phyloP scores from a whole-genome alignment of 106 monocot species.

The Hemerocallis citrina region DNA sequence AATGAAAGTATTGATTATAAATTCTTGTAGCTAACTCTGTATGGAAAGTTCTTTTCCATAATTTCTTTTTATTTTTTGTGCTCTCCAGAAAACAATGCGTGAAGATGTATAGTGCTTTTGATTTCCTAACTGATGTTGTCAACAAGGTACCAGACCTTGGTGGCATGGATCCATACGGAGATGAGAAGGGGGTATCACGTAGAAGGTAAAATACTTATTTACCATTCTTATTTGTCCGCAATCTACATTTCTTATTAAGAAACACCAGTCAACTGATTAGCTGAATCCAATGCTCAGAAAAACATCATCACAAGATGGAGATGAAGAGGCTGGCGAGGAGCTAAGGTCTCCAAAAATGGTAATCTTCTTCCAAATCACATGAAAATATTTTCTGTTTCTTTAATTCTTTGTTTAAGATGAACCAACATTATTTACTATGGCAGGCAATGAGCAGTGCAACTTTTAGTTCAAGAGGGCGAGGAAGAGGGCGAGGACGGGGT shows the following conservation, averaged over 20 bases:
- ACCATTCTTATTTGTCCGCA: neutral
- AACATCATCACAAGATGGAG: conserved; percentile 37
- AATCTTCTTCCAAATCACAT: neutral
- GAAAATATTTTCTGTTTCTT: too few relatives aligned
- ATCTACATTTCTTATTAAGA: neutral
- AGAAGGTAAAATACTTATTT: conserved; percentile 49
- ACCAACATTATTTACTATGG: neutral
- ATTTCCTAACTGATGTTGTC: conserved; percentile 91
- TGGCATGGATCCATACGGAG: conserved; percentile 54
- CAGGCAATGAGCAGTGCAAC: conserved; percentile 40
- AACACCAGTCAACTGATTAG: conserved; percentile 6
- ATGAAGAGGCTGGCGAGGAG: conserved; percentile 38
- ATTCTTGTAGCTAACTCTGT: too few relatives aligned
- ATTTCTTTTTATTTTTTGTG: conserved; percentile 7
- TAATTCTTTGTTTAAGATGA: neutral
- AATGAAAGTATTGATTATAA: neutral
- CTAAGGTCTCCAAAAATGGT: conserved; percentile 65
- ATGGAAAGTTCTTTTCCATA: neutral
- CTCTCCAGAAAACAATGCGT: conserved; percentile 95
- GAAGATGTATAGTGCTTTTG: conserved; percentile 85
- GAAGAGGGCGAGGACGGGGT: conserved; percentile 86
- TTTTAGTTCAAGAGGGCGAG: conserved; percentile 60
- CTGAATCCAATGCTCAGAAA: conserved; percentile 39
- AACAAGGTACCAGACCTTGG: conserved; percentile 89
- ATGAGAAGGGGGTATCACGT: conserved; percentile 67